Percentiles rank a stretch among this genome's conserved stretches.
phyloP scores from a whole-genome alignment of 2,329 filamentous ascomycete species.

The Colletotrichum coccodes region DNA sequence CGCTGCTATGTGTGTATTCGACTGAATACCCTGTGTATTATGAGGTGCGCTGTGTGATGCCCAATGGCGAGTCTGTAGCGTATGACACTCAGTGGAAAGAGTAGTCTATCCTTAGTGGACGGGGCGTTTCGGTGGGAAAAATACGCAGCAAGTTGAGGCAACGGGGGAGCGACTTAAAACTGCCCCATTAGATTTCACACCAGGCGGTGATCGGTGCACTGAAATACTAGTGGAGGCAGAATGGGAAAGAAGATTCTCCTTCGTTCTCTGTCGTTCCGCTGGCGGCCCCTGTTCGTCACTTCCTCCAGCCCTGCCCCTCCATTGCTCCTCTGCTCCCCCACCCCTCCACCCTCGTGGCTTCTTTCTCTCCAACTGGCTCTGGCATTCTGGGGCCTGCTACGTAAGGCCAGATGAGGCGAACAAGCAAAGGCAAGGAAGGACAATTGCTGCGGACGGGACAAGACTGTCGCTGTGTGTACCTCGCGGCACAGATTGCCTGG shows the following conservation, averaged over 20 bases:
- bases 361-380: constrained; percentile 9
- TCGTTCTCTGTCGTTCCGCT: constrained; percentile 28
- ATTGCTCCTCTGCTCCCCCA: constrained; percentile 11
- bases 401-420: neutral
- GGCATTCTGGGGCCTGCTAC: constrained; percentile 12
- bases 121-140: neutral
- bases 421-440: neutral
- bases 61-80: neutral
- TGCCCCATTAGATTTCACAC: constrained; percentile 6
- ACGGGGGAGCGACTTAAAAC: neutral
- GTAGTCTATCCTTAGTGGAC: neutral
- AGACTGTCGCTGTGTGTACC: neutral
- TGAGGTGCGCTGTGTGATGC: neutral
- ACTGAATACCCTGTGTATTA: neutral
- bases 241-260: constrained; percentile 36
- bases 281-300: neutral
- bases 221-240: constrained; percentile 31
- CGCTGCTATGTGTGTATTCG: neutral
- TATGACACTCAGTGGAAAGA: neutral
- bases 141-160: neutral
- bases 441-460: neutral
- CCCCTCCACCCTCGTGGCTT: constrained; percentile 25
- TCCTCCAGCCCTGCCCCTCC: constrained; percentile 23
- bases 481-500: neutral
- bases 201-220: constrained; percentile 11